Conservation (phyloP, 164 flowering plant species). For the Tetracentron sinense region DNA sequence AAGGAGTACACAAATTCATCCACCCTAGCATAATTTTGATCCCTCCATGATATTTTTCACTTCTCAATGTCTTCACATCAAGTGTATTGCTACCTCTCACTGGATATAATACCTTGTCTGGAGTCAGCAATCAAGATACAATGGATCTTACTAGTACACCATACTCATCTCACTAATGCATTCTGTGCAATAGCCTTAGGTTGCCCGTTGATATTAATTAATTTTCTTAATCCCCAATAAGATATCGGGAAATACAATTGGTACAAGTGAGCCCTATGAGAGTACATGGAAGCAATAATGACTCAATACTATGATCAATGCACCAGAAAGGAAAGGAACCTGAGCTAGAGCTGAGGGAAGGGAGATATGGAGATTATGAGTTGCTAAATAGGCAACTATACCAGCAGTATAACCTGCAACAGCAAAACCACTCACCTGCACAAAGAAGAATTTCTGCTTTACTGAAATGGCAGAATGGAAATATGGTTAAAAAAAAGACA, state of each 20-base stretch:
- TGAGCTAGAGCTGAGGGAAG: conserved; percentile 66
- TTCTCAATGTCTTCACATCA: background rate
- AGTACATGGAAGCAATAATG: background rate
- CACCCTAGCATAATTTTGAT: conserved; percentile 14
- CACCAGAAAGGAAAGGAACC: conserved; percentile 54
- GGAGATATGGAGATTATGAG: conserved; percentile 56
- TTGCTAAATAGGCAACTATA: conserved; percentile 72
- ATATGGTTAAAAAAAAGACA: background rate
- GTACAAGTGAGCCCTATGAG: no score
- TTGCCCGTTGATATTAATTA: background rate
- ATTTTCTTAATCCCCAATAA: background rate
- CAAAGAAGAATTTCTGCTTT: conserved; percentile 4
- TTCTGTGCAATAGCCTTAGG: no score
- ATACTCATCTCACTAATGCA: no score
- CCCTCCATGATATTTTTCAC: background rate
- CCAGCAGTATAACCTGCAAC: conserved; percentile 97
- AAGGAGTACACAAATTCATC: no score
- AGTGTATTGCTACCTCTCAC: background rate
- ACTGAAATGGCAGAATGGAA: background rate
- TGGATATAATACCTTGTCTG: no score
- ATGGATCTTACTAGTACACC: no score
- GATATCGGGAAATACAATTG: no score
- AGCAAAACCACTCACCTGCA: conserved; percentile 95
- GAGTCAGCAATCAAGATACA: no score
- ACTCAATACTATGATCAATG: conserved; percentile 16